These are phyloP conservation scores for Phyllosticta paracitricarpa DNA, from an alignment of 2,329 filamentous ascomycete species.

Conservation along the genomic window DNA sequence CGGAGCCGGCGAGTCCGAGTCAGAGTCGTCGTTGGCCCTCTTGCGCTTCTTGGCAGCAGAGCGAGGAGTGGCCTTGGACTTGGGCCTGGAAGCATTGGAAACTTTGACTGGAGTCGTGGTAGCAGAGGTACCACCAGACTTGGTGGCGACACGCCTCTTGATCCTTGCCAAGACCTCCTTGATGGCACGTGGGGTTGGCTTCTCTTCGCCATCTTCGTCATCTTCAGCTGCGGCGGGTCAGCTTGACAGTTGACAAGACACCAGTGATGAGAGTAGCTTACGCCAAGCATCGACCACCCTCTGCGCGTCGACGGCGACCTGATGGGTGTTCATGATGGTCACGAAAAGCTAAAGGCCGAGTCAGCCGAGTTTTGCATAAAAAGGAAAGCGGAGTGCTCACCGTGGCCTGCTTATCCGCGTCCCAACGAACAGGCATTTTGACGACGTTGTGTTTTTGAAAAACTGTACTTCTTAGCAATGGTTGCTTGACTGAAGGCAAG, in stretches of 20 bases:
- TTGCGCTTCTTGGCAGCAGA: neutral
- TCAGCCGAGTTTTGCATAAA: neutral
- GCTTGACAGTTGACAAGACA: neutral
- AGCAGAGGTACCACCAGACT: neutral
- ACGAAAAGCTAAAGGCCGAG: neutral
- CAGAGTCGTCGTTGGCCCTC: neutral
- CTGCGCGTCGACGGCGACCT: neutral
- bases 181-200: constrained; percentile 8
- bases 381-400: neutral
- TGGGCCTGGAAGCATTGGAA: neutral
- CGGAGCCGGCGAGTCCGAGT: neutral
- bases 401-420: constrained; percentile 14
- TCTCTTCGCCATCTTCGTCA: constrained; percentile 1
- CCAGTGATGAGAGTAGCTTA: neutral
- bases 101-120: neutral
- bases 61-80: neutral
- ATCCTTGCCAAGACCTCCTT: constrained; percentile 6
- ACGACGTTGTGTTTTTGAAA: neutral
- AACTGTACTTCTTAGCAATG: too few species aligned
- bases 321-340: neutral
- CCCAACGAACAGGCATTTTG: constrained; percentile 17
- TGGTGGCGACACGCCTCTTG: neutral
- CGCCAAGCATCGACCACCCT: constrained; percentile 4
- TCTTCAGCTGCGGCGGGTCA: neutral
- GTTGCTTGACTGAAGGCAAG: neutral